phyloP scores from a whole-genome alignment of 2,329 filamentous ascomycete genomes.

The Cladophialophora yegresii region DNA sequence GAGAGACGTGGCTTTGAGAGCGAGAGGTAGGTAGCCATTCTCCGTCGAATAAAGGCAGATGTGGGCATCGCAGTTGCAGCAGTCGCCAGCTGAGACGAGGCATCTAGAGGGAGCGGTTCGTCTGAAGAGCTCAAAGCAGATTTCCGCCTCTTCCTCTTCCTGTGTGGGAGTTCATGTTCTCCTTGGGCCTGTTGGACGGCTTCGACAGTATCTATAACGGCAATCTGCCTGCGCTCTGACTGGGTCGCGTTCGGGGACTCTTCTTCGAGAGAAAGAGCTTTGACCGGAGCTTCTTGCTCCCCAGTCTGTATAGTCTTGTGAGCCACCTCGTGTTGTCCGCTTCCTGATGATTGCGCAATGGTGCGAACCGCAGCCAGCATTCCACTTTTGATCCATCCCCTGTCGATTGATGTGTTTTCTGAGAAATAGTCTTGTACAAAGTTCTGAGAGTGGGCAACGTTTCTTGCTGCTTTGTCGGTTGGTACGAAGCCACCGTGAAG shows the following conservation, averaged over 20 bases:
- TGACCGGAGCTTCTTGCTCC: slow-evolving; percentile 19
- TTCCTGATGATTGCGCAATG: slow-evolving; percentile 16
- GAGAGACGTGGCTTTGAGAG: slow-evolving; percentile 94
- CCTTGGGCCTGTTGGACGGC: slow-evolving; percentile 3
- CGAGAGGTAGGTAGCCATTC: slow-evolving; percentile 78
- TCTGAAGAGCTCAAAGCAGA: slow-evolving; percentile 28
- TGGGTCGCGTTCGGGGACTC: not conserved
- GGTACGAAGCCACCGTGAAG: slow-evolving; percentile 28
- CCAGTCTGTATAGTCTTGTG: slow-evolving; percentile 2
- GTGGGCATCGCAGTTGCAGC: slow-evolving; percentile 59
- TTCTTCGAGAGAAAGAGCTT: slow-evolving; percentile 7
- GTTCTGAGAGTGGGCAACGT: slow-evolving; percentile 24
- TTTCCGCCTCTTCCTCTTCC: slow-evolving; percentile 33
- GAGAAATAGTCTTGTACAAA: slow-evolving; percentile 38
- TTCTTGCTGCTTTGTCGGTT: slow-evolving; percentile 13
- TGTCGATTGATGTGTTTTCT: slow-evolving; percentile 36
- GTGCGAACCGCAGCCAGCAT: slow-evolving; percentile 34
- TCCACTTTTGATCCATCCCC: slow-evolving; percentile 36
- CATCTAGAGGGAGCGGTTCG: slow-evolving; percentile 57
- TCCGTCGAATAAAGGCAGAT: slow-evolving; percentile 60
- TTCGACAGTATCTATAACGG: not conserved
- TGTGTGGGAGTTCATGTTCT: slow-evolving; percentile 32
- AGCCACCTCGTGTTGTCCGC: not conserved
- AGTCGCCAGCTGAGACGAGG: slow-evolving; percentile 61
- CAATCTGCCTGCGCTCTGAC: not conserved